Conservation (phyloP, 1,139 yeast species). For the Ogataea hybrid region DNA sequence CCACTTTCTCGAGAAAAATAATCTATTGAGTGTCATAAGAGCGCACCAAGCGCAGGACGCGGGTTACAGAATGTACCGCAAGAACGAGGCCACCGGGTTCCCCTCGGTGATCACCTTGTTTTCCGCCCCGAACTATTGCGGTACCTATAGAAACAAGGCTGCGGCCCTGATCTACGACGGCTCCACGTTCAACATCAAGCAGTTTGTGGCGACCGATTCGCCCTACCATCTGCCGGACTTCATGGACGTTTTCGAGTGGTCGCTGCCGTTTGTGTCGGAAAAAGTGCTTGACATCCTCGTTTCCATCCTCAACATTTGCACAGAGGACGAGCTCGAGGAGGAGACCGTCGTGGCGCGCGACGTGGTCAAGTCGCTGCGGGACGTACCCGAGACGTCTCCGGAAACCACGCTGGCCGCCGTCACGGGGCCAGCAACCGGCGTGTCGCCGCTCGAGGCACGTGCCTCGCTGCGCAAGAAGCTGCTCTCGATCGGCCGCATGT, state of each 20-base stretch:
- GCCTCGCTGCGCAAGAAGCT: slow-evolving; percentile 81
- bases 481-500: slow-evolving; percentile 89
- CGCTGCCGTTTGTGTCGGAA: slow-evolving; percentile 95
- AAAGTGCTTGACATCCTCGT: slow-evolving; percentile 93
- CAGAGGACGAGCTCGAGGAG: slow-evolving; percentile 89
- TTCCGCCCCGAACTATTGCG: slow-evolving; percentile 97
- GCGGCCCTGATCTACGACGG: slow-evolving; percentile 89
- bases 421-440: slow-evolving; percentile 2
- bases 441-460: slow-evolving; percentile 29
- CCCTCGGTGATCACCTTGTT: slow-evolving; percentile 91
- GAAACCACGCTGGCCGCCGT: background rate
- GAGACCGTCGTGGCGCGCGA: slow-evolving; percentile 47
- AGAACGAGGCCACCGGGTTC: slow-evolving; percentile 79
- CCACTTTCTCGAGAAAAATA: slow-evolving; percentile 68
- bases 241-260: slow-evolving; percentile 98
- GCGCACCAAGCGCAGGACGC: slow-evolving; percentile 95
- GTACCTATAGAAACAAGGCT: slow-evolving; percentile 83
- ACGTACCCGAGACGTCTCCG: slow-evolving; percentile 21
- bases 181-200: slow-evolving; percentile 92
- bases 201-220: slow-evolving; percentile 86
- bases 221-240: slow-evolving; percentile 98
- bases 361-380: slow-evolving; percentile 24
- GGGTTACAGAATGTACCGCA: slow-evolving; percentile 88
- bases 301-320: slow-evolving; percentile 86
- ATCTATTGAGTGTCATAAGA: slow-evolving; percentile 75